phyloP scores from a whole-genome alignment of 495 filamentous ascomycete species.

The Parmelia sp. region DNA sequence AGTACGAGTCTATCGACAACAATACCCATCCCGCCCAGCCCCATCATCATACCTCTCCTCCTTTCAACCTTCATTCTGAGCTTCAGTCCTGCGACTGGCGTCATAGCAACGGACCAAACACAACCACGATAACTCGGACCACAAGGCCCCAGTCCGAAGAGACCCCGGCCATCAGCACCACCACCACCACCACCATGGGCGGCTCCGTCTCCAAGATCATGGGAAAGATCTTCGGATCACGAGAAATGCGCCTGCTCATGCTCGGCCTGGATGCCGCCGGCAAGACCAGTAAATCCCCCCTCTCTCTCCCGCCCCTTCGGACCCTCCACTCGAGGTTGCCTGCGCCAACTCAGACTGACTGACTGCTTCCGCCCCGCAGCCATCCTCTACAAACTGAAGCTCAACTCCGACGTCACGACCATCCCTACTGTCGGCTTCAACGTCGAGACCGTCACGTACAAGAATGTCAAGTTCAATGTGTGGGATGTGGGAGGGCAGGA shows the following conservation, averaged over 20 bases:
- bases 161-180: neutral
- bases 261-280: slow-evolving; percentile 98
- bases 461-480: slow-evolving; percentile 99
- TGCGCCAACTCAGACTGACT: neutral
- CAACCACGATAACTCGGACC: neutral
- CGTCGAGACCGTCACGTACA: slow-evolving; percentile 99
- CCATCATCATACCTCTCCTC: neutral
- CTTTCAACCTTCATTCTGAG: neutral
- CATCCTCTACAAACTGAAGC: slow-evolving; percentile 99
- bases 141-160: neutral
- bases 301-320: neutral
- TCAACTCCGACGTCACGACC: slow-evolving; percentile 97
- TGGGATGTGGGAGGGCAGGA: slow-evolving; percentile 99
- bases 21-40: neutral
- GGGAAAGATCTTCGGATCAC: slow-evolving; percentile 96
- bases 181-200: slow-evolving; percentile 53
- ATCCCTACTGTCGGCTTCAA: slow-evolving; percentile 99
- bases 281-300: slow-evolving; percentile 64
- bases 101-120: neutral
- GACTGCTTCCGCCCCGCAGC: slow-evolving; percentile 29
- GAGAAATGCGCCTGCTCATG: slow-evolving; percentile 94
- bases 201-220: slow-evolving; percentile 80
- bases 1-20: neutral
- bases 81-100: neutral
- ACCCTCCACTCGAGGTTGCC: neutral